Conservation (phyloP, 345 rosid species). For the Aquilaria yunnanensis region DNA sequence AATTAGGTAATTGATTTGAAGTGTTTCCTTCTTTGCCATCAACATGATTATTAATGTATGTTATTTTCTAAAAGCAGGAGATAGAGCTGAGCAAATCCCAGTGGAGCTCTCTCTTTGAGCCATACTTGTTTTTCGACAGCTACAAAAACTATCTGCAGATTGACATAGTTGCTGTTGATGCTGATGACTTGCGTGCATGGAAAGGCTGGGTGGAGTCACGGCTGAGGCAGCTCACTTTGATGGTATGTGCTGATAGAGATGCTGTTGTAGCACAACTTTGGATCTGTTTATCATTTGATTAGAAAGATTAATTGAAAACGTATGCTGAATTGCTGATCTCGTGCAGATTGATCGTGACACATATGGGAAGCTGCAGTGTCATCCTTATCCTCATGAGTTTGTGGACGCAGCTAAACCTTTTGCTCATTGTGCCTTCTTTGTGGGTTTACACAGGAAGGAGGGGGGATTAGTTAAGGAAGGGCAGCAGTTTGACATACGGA, state of each 20-base stretch:
- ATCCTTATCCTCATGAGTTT: conserved; percentile 64
- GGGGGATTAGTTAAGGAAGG: conserved; percentile 53
- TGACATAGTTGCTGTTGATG: conserved; percentile 51
- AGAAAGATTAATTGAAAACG: too few relatives aligned
- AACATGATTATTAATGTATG: conserved; percentile 1
- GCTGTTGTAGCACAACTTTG: too few relatives aligned
- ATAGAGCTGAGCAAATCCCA: conserved; percentile 54
- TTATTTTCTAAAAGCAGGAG: conserved; percentile 27
- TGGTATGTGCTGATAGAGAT: conserved; percentile 20
- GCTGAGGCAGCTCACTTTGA: conserved; percentile 62
- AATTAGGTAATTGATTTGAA: neutral
- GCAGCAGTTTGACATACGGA: conserved; percentile 72
- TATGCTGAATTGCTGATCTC: neutral
- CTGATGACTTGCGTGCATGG: conserved; percentile 60
- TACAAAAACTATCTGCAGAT: conserved; percentile 71
- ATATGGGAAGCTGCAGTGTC: conserved; percentile 67
- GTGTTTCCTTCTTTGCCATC: neutral
- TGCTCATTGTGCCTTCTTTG: conserved; percentile 61
- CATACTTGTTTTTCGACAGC: conserved; percentile 59
- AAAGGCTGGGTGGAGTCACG: conserved; percentile 86
- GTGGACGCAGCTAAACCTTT: conserved; percentile 43
- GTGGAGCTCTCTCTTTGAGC: conserved; percentile 62
- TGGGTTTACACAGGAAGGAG: conserved; percentile 72
- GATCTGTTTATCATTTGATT: too few relatives aligned
- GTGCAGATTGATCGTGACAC: conserved; percentile 74